phyloP scores from a whole-genome alignment of 179 eudicot species.

The Beta lomatogona region DNA sequence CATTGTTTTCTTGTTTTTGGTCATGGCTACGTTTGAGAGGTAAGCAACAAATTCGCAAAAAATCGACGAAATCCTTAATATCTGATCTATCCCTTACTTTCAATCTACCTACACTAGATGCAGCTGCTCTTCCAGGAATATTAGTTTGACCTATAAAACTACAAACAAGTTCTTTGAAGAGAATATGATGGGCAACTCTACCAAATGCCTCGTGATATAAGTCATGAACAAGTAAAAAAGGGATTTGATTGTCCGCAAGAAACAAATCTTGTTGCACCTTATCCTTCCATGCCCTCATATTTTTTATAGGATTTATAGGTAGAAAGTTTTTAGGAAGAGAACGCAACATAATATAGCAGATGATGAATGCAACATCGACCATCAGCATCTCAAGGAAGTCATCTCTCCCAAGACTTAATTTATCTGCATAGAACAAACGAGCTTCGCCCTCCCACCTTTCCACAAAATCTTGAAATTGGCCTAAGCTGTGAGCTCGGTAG shows the following conservation, averaged over 20 bases:
- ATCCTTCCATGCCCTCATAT: too few relatives aligned
- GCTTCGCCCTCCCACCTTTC: conserved; percentile 18
- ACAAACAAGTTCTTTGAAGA: conserved; percentile 12
- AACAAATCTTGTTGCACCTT: neutral
- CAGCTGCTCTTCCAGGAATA: neutral
- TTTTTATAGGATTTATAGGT: too few relatives aligned
- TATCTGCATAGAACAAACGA: conserved; percentile 15
- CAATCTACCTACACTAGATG: neutral
- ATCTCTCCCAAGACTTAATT: neutral
- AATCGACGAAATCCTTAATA: conserved; percentile 27
- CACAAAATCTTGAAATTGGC: neutral
- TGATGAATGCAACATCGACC: conserved; percentile 22
- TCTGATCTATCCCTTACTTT: neutral
- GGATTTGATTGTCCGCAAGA: conserved; percentile 32
- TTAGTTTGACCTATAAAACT: neutral
- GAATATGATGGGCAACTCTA: neutral
- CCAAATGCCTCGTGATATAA: conserved; percentile 3
- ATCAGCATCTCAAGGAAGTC: conserved; percentile 12
- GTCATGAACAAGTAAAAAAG: conserved; percentile 24
- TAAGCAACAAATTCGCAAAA: conserved; percentile 4
- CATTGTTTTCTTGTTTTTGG: neutral
- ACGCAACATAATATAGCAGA: neutral
- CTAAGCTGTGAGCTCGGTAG: neutral
- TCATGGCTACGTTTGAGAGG: too few relatives aligned
- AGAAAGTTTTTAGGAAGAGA: too few relatives aligned